Percentiles rank a stretch among this genome's conserved stretches.
These are phyloP conservation scores for Pythium rishiriense DNA, from an alignment of 352 stramenopile genomes.

Conservation along the genomic window DNA sequence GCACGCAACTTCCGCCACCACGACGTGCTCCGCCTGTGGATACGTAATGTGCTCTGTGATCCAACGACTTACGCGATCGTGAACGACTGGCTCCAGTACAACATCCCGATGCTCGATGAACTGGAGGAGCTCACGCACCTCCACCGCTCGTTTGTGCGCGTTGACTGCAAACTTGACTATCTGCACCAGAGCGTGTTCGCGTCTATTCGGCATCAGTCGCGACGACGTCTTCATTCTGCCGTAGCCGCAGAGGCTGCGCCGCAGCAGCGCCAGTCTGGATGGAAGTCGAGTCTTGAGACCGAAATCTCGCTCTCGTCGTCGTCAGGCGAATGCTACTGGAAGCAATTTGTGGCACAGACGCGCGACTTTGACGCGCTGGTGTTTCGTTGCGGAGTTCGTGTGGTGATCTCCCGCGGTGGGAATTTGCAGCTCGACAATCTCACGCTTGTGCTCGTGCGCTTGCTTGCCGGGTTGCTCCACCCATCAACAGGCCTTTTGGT, in stretches of 20 bases:
- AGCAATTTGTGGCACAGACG: conserved; percentile 22
- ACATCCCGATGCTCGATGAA: conserved; percentile 47
- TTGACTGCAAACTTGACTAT: conserved; percentile 73
- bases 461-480: conserved; percentile 20
- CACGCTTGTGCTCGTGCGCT: conserved; percentile 29
- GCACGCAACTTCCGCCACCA: conserved; percentile 40
- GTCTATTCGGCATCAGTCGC: conserved; percentile 12
- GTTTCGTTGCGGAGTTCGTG: conserved; percentile 17
- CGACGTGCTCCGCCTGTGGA: conserved; percentile 52
- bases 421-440: conserved; percentile 17
- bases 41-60: conserved; percentile 40
- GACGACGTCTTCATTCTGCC: not conserved
- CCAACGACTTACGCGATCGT: conserved; percentile 57
- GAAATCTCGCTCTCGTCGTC: conserved; percentile 16
- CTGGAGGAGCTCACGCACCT: conserved; percentile 53
- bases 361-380: conserved; percentile 5
- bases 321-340: conserved; percentile 21
- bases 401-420: conserved; percentile 16
- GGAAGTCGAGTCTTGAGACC: too few relatives aligned
- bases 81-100: conserved; percentile 65
- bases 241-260: not conserved
- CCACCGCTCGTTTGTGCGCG: conserved; percentile 50
- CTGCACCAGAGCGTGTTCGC: conserved; percentile 41
- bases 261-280: too few relatives aligned
- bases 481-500: conserved; percentile 18